Evolutionary conservation across 495 filamentous ascomycete species (phyloP), one percentile per base, ranked within the genome.

Genomic region (Lichenothelia convexa): DNA sequence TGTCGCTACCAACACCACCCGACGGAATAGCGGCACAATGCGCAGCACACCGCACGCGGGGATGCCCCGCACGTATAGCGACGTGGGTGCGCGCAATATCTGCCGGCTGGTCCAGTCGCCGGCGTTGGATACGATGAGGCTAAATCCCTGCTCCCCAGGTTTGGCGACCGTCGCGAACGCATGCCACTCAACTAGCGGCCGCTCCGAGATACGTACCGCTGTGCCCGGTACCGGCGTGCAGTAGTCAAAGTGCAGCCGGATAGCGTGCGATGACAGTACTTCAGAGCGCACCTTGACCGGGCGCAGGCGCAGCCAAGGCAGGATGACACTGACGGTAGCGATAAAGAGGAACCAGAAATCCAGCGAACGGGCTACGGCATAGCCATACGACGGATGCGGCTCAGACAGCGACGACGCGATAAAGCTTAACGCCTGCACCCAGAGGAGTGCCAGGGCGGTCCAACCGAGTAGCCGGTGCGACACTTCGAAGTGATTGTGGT

Each of bases 71-170:
- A 64, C 49, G 64, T 69, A 80, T 30, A 78, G 58, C 35, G 64
- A 56, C 24, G 52, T 64, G 30, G 70, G 67, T 5, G 75, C 73
- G 40, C 67, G 57, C 36, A 58, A 48, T 55, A 84, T 83, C 18
- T 64, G 62, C 26, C 64, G 57, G 23, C 58, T 51, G 11, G 82
- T 91, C 78, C 80, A 91, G 63, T 87, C 80, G 13, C 81, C 81
- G 1, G 80, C 81, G 48, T 79, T 75, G 41, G 77, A 81, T 32
- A 87, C 60, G 31, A 89, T 59, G 38, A 78, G 59, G 13, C 73
- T 80, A 53, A 78, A 83, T 13, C 71, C 73, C 31, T 40, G 33
- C n/a, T 56, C 54, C 15, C 34, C 34, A 30, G 50, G 58, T 40
- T 62, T 59, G 23, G 73, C 70, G 47, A 87, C 80, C 17, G 75